Base-by-base conservation (phyloP, 176 grass and related monocot genomes). In the Bolboschoenus planiculmis region DNA sequence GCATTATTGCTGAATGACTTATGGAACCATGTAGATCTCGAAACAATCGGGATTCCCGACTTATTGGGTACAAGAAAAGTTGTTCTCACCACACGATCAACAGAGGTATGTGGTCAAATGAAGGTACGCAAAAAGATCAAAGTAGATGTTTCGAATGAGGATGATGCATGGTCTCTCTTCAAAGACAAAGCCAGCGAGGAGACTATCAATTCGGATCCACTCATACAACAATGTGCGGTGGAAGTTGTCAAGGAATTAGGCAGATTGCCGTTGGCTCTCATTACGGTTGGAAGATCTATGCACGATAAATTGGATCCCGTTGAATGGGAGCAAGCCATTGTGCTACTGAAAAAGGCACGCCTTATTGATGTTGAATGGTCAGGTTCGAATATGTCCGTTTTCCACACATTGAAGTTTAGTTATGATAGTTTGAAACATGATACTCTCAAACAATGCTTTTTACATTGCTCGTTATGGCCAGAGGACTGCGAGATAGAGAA, bases 211-310 rank as follows among this genome's bases (percentile, higher is more conserved):
- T 78, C 60, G 34, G 9, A 86, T 63, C 55, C 53, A 24, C 18
- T 16, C 2, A 63, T 83, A 27, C 10, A 18, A 18, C 35, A 27
- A 34, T 26, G 21, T 7, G 57, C 2, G 81, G 82, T 5, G 35
- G 56, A 48, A 48, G 46, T 48, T 48, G 46, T 48, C 8, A 48
- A 48, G 14, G 46, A 48, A 13, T 48, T 48, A 40, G 67, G 65
- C 0, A 85, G 89, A 59, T 70, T 97, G 51, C 94, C 94, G 39
- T 48, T 97, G 40, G 80, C 88, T 15, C 86, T 97, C 36, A 64
- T 88, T 47, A 85, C 64, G 1, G 31, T 91, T 16, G 89, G 91
- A n/a, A 61, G 83, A 2, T 83, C 89, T 73, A 89, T 97, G 91
- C 80, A 80, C 16, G 37, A 62, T 11, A 91, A 88, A 55, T 82